These are phyloP conservation scores for Nevesoporus exiguus DNA, from an alignment of 768 basidiomycete genomes.

Conservation along the genomic window DNA sequence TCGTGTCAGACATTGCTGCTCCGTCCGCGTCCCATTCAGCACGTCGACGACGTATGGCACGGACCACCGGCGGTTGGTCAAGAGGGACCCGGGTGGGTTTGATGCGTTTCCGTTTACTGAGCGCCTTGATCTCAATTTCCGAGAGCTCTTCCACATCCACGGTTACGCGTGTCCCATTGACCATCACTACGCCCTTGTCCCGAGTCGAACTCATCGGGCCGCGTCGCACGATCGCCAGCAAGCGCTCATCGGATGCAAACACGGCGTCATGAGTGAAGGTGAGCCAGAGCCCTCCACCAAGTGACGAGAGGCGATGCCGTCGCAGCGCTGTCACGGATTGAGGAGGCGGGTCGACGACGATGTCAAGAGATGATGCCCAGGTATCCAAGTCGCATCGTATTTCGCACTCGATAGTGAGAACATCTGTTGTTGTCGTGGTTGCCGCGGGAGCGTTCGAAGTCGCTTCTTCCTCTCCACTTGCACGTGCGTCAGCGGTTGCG, in stretches of 20 bases:
- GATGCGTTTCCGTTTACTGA: constrained; percentile 80
- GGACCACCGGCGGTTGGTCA: constrained; percentile 85
- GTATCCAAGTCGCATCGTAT: constrained; percentile 89
- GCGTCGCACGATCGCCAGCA: constrained; percentile 70
- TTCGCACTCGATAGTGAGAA: constrained; percentile 78
- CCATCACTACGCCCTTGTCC: constrained; percentile 80
- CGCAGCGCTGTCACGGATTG: constrained; percentile 77
- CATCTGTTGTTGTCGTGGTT: constrained; percentile 16
- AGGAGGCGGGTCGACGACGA: constrained; percentile 92
- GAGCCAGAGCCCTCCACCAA: constrained; percentile 93
- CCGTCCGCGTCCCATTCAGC: constrained; percentile 69
- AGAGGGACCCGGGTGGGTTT: constrained; percentile 85
- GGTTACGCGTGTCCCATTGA: constrained; percentile 81
- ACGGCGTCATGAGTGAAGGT: constrained; percentile 83
- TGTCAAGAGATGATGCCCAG: constrained; percentile 80
- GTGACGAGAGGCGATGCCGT: constrained; percentile 79
- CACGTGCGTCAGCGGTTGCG: not conserved
- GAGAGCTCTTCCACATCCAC: constrained; percentile 89
- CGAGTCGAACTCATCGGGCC: constrained; percentile 57
- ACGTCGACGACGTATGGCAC: constrained; percentile 62
- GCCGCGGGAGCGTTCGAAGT: not conserved
- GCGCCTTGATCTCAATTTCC: constrained; percentile 79
- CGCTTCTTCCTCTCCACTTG: constrained; percentile 20
- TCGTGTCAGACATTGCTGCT: constrained; percentile 22
- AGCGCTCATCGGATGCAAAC: constrained; percentile 72